Evolutionary conservation across 2,329 filamentous ascomycete species (phyloP), one percentile per base, ranked within the genome.

Genomic region (Aspergillus sclerotialis): DNA sequence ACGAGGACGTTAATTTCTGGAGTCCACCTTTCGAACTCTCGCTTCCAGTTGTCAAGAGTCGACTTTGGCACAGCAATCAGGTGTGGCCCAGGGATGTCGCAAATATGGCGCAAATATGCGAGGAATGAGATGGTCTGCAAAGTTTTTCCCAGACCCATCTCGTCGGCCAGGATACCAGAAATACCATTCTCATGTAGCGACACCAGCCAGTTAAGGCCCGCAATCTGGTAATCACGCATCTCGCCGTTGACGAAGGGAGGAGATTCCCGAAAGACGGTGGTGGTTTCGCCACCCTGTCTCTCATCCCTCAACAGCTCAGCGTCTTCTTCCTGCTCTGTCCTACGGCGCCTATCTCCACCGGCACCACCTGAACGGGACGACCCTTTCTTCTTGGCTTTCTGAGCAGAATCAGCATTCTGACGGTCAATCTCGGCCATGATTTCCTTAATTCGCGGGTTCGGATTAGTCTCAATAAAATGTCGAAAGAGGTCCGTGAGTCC

Each of bases 161-260:
- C 92, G 56, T 98, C 92, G 41, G 92, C 92, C 32, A 98, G 70
- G 44, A 98, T 98, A 48, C 92, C 92, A 13, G 90, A 96, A 47
- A 98, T 98, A 69, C 92, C 92, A 53, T 98, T 98, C 63, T 98
- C 92, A 53, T 98, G 92, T 5, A 98, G 74, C 9, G 89, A 96
- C 49, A 98, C 88, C 29, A 98, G 75, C 92, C 92, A 98, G 62
- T 98, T 98, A 47, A 98, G 72, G 46, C 92, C 92, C 21, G 86
- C 84, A 49, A 98, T 73, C 61, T 98, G 92, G 64, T 98, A 98
- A 61, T 98, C 92, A 56, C 92, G 81, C 87, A 98, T 95, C 37
- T 76, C 70, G 28, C 92, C 81, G 11, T 94, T 68, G 43, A 98
- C 80, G 57, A 85, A 98, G n/a, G 80, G 65, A 9, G 92, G 92